Conservation (phyloP, 1,284 basidiomycete species). For the Waitea zeae region DNA sequence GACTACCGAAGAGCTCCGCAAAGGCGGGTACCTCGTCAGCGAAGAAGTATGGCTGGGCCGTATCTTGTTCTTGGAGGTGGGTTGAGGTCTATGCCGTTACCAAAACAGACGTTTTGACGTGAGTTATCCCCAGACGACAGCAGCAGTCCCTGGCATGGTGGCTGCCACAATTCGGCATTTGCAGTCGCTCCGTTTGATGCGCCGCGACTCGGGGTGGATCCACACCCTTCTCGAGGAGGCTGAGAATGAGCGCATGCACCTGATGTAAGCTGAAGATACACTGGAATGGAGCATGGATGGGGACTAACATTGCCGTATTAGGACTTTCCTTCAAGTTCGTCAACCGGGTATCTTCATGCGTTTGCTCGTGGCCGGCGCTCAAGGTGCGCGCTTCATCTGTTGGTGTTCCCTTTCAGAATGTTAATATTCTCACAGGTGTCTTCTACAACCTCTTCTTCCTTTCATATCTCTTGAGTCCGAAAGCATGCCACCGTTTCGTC, state of each 20-base stretch:
- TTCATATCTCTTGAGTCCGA: constrained; percentile 70
- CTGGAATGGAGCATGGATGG: constrained; percentile 5
- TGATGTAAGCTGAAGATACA: constrained; percentile 45
- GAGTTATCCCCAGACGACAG: constrained; percentile 71
- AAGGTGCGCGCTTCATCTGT: too few relatives aligned
- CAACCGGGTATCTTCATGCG: constrained; percentile 71
- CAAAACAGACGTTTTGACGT: constrained; percentile 25
- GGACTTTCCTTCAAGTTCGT: constrained; percentile 80
- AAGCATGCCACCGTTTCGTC: constrained; percentile 85
- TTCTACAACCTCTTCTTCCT: constrained; percentile 88
- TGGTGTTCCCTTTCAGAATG: too few relatives aligned
- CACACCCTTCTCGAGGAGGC: constrained; percentile 81
- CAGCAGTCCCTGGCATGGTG: constrained; percentile 91
- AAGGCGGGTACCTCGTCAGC: constrained; percentile 55
- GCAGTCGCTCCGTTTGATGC: constrained; percentile 68
- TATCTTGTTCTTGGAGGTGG: constrained; percentile 1
- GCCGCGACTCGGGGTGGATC: constrained; percentile 81
- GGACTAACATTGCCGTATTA: constrained; percentile 13
- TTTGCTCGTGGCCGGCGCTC: constrained; percentile 67
- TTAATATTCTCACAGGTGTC: too few relatives aligned
- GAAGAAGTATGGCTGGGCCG: constrained; percentile 54
- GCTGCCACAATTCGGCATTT: constrained; percentile 79
- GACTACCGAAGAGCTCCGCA: constrained; percentile 52
- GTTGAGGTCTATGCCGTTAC: neutral
- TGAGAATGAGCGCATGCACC: constrained; percentile 91